Base-by-base conservation (phyloP, 2,329 filamentous ascomycete genomes). In the Aspergillus piperis region DNA sequence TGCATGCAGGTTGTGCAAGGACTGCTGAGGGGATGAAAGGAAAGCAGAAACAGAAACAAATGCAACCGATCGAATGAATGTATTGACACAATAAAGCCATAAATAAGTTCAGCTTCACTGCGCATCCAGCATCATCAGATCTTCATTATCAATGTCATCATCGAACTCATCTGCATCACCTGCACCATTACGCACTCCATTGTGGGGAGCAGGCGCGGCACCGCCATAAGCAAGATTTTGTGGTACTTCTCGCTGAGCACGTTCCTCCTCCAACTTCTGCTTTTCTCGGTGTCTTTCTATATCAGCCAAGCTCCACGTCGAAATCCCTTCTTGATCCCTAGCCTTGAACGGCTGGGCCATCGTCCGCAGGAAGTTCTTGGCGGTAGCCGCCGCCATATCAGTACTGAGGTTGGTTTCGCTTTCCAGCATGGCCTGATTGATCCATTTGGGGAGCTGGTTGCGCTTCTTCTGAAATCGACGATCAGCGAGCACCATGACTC, bases 401-500 rank as follows among this genome's bases (percentile, higher is more conserved):
- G 95, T 96, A 71, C 91, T 96, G 62, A 99, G 82, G 68, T 96
- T 97, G 10, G 89, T 88, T 67, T 96, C 92, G 21, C 89, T 88
- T 53, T 96, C 92, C 32, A 90, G 82, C 62, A 99, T 83, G 3
- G 90, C 92, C 72, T 96, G 90, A 64, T 89, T 90, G 71, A 99
- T 99, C 95, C 95, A 99, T 74, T 96, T 96, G 10, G 95, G 95
- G 27, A 99, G 82, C 77, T 99, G 96, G 3, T 78, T 83, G 39
- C 92, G 84, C 79, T 98, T 98, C 80, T 95, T 96, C 73, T 92
- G 89, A 76, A 97, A 99, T 17, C 95, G 87, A 44, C 91, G 88
- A 75, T 99, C 95, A 2, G 96, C 95, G 27, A 99, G 83, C 4
- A 99, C 94, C 95, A 99, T 99, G 81, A 99, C 91, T n/a, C 95